A percentile compares a stretch with the other conserved stretches of the same genome.
Evolutionary conservation across 495 filamentous ascomycete genomes (phyloP).

Genomic region (Trypethelium eluteriae): DNA sequence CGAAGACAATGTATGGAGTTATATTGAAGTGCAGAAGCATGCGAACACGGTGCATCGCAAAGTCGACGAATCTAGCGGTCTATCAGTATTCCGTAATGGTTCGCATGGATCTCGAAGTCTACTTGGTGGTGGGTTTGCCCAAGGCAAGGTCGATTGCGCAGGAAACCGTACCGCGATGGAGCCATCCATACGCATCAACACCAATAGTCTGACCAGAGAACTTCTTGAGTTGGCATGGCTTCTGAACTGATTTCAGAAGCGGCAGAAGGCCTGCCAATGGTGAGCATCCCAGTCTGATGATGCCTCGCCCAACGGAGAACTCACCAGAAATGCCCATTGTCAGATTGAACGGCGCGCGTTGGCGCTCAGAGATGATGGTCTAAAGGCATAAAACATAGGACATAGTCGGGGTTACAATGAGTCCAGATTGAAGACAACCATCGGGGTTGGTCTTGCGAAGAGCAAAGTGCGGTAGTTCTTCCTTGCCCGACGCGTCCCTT

Average conservation of each 20-base stretch:
- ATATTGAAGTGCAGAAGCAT: constrained; percentile 93
- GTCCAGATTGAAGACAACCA: not conserved
- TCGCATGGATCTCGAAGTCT: constrained; percentile 28
- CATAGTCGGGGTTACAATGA: constrained; percentile 4
- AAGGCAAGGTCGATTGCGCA: constrained; percentile 88
- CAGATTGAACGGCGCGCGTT: not conserved
- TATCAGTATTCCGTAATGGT: constrained; percentile 21
- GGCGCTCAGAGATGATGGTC: not conserved
- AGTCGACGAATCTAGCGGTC: constrained; percentile 70
- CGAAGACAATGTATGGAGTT: constrained; percentile 87
- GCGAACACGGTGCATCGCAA: constrained; percentile 77
- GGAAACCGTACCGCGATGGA: constrained; percentile 84
- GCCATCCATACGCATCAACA: constrained; percentile 96
- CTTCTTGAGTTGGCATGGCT: constrained; percentile 74
- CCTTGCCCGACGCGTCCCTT: constrained; percentile 4
- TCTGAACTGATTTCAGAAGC: constrained; percentile 91
- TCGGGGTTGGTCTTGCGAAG: not conserved
- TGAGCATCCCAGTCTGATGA: constrained; percentile 13
- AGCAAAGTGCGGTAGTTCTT: not conserved
- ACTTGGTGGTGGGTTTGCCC: constrained; percentile 82
- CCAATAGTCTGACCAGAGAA: constrained; percentile 83
- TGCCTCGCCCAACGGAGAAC: constrained; percentile 8
- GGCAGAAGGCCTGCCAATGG: constrained; percentile 65
- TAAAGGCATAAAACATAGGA: not conserved
- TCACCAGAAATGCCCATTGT: constrained; percentile 41